A percentile compares a stretch with the other conserved stretches of the same genome.
Conservation (phyloP, 2,329 filamentous ascomycete species). For the Sporothrix inflata region DNA sequence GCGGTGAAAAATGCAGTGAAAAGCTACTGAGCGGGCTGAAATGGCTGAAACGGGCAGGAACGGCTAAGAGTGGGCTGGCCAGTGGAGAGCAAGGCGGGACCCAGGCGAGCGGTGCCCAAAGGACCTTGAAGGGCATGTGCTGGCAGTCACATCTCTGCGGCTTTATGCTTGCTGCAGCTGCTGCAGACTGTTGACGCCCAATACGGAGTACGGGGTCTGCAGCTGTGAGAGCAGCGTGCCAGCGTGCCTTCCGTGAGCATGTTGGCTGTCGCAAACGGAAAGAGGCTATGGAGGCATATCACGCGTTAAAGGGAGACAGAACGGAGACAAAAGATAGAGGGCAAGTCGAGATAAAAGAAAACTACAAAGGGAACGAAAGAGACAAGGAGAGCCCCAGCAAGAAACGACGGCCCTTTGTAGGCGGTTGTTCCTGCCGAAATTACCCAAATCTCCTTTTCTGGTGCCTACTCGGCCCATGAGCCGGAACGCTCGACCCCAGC, state of each 20-base stretch:
- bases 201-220: not conserved
- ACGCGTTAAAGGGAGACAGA: not conserved
- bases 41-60: constrained; percentile 15
- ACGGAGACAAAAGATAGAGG: not conserved
- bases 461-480: not conserved
- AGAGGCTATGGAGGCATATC: not conserved
- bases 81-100: constrained; percentile 15
- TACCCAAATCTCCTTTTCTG: constrained; percentile 23
- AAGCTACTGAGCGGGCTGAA: not conserved
- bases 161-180: not conserved
- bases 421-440: constrained; percentile 19
- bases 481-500: not conserved
- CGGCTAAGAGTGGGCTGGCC: constrained; percentile 26
- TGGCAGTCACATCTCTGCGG: constrained; percentile 4
- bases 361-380: not conserved
- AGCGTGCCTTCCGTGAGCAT: not conserved
- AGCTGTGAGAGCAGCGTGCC: not conserved
- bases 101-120: constrained; percentile 12
- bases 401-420: not conserved
- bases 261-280: not conserved
- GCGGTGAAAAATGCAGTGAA: constrained; percentile 9
- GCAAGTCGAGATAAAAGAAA: not conserved
- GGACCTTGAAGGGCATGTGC: constrained; percentile 15
- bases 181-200: constrained; percentile 15
- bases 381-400: not conserved